Evolutionary conservation across 1,139 yeast species (phyloP).

Genomic region (Barnettozyma hawaiiensis): DNA sequence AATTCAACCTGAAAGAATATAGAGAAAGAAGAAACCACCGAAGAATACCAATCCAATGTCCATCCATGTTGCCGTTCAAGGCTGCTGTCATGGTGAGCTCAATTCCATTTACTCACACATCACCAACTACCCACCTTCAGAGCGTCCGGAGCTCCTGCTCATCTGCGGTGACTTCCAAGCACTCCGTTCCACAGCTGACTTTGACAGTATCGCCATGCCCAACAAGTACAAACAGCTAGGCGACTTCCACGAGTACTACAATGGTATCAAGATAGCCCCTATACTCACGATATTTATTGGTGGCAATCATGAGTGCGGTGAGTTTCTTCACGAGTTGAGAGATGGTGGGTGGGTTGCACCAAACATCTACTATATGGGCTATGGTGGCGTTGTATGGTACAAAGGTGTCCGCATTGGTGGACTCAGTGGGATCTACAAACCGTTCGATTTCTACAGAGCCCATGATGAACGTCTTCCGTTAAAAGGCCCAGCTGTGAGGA

Average conservation of each 20-base stretch:
- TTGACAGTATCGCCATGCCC: conserved; percentile 54
- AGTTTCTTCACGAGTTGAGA: conserved; percentile 64
- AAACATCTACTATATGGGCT: conserved; percentile 84
- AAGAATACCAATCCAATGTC: neutral
- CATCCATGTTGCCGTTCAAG: conserved; percentile 61
- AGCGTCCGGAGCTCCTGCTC: conserved; percentile 55
- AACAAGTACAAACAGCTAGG: conserved; percentile 55
- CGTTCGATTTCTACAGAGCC: conserved; percentile 37
- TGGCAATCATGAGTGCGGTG: conserved; percentile 92
- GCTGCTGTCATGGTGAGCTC: conserved; percentile 91
- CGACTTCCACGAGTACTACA: conserved; percentile 72
- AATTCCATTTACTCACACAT: conserved; percentile 48
- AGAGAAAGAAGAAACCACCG: neutral
- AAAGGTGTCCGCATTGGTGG: conserved; percentile 77
- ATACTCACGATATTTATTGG: conserved; percentile 79
- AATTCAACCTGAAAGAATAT: no score
- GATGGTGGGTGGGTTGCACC: conserved; percentile 96
- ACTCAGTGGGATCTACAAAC: conserved; percentile 76
- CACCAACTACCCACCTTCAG: conserved; percentile 14
- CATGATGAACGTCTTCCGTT: conserved; percentile 47
- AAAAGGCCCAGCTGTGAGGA: conserved; percentile 39
- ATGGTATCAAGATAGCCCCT: conserved; percentile 60
- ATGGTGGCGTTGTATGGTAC: conserved; percentile 66
- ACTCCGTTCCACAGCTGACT: conserved; percentile 56
- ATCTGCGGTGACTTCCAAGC: conserved; percentile 83